These are phyloP conservation scores for Malus hybrid DNA, from an alignment of 331 rosid species.

Conservation along the genomic window DNA sequence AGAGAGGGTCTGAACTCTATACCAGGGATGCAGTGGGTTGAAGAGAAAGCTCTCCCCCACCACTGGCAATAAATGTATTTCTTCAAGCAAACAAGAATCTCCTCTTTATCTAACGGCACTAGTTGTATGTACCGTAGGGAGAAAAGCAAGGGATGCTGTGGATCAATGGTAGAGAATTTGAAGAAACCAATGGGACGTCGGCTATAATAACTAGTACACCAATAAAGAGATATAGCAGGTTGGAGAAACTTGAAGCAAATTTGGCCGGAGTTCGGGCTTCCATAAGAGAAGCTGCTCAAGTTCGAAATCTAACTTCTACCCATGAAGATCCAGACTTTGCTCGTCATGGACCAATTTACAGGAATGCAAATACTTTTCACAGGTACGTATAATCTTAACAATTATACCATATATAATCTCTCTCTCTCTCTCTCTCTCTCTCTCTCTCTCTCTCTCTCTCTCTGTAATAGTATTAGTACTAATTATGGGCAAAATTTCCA, in stretches of 20 bases:
- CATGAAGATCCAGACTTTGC: conserved; percentile 20
- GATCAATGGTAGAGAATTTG: background rate
- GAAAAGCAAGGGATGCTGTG: background rate
- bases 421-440: no score
- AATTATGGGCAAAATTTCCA: no score
- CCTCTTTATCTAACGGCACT: no score
- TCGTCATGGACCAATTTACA: conserved; percentile 20
- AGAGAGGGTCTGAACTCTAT: no score
- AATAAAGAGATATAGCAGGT: conserved; percentile 3
- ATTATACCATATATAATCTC: no score
- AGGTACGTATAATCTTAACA: conserved; percentile 1
- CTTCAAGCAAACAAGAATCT: background rate
- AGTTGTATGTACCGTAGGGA: background rate
- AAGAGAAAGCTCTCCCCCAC: no score
- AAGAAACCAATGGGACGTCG: background rate
- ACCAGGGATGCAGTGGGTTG: no score
- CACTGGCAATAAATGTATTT: background rate
- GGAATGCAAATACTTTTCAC: conserved; percentile 28
- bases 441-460: no score
- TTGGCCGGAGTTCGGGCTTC: conserved; percentile 19
- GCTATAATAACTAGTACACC: background rate
- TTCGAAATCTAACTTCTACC: conserved; percentile 14
- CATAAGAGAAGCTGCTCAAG: conserved; percentile 22
- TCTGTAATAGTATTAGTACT: no score
- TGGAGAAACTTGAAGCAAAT: conserved; percentile 17